Evolutionary conservation across 225 moss, liverwort and hornwort genomes (phyloP), one percentile per base, ranked within the genome.

Genomic region (Thuidium tamariscinum): DNA sequence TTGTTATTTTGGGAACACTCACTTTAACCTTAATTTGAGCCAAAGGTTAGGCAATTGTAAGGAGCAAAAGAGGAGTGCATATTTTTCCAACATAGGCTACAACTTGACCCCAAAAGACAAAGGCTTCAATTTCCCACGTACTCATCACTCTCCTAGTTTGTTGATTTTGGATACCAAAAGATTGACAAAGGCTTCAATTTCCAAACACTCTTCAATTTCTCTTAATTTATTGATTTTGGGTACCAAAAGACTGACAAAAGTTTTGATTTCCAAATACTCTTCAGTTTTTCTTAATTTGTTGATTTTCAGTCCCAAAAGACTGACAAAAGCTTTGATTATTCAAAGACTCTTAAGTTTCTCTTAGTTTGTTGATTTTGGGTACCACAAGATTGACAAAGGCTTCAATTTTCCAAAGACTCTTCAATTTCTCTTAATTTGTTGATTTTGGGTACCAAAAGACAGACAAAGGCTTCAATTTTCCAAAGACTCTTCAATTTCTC

Each of bases 71-170:
- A 67, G 16, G 27, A 41, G 57, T 74, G 10, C 32, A 62, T 30
- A 42, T 29, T 30, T 62, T 15, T 34, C 9, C 6, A 62, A 62
- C 32, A 29, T 29, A n/a, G 23, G 44, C 9, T 86, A 21, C 5
- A 52, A 23, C 10, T 32, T 87, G 8, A 94, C 89, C 87, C n/a
- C 82, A 72, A 62, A 92, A 83, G 88, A 62, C 20, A 83, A 46
- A 92, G 77, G 67, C 88, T 94, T 59, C 30, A 51, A 89, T 88
- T 87, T 90, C 91, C 6, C n/a, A n/a, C n/a, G n/a, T n/a, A n/a
- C n/a, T n/a, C n/a, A n/a, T n/a, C n/a, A n/a, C n/a, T n/a, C n/a
- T n/a, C n/a, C n/a, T n/a, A n/a, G n/a, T n/a, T n/a, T n/a, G n/a
- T n/a, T n/a, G n/a, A n/a, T n/a, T n/a, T n/a, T n/a, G n/a, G n/a